Base-by-base conservation (phyloP, 2,329 filamentous ascomycete genomes). In the Penicillium digitatum region DNA sequence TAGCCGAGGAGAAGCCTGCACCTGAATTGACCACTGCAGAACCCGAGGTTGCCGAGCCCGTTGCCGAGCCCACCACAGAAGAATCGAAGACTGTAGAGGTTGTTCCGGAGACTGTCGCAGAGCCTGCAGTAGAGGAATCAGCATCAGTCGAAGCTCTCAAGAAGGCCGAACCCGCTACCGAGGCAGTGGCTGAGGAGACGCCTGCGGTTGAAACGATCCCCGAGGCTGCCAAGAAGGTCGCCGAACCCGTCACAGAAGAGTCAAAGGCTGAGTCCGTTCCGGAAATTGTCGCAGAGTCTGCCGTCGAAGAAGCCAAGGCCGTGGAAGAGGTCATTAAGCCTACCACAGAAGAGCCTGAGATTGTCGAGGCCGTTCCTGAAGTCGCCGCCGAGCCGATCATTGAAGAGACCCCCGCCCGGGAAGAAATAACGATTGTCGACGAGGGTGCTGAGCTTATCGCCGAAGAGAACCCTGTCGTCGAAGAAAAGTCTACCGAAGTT, bases 241-340 rank as follows among this genome's bases (percentile, higher is more conserved):
- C 45, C 1, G 53, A 56, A 27, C 24, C 62, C 8, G 20, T 48
- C 31, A 40, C 50, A 16, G 59, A 63, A 35, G 26, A 42, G n/a
- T n/a, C 45, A 2, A 45, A 49, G 31, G 26, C 42, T 5, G n/a
- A n/a, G n/a, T n/a, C 35, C 35, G 39, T 40, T 18, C n/a, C 48
- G 3, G 52, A 57, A 37, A 34, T 42, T 20, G 48, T 31, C 6
- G 56, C 59, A 27, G 50, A 55, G 27, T 27, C 53, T 18, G 31
- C 18, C 10, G 29, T 18, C 29, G 53, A 62, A 26, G 58, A 46
- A 44, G 8, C 49, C 5, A 35, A 35, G 16, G 18, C 38, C 4
- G 27, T 31, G 26, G 42, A 44, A 31, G 51, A 54, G 43, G 45
- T 26, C 29, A 32, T 43, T 8, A 47, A 57, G 29, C 11, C 48